Conservation (phyloP, 805 yeast genomes). For the Candida pseudoglaebosa region DNA sequence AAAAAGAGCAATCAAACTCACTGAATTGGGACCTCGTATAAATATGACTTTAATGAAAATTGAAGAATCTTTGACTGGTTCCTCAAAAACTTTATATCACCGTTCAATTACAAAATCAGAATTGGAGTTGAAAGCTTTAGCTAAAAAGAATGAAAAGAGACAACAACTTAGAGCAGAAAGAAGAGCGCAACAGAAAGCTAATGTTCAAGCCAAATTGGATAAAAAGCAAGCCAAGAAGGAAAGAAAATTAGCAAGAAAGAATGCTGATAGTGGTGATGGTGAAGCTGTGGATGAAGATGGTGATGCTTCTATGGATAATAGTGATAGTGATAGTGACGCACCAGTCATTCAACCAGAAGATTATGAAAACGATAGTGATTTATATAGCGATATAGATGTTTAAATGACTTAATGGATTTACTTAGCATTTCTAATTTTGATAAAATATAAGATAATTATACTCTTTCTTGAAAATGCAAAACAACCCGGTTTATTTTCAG, state of each 20-base stretch:
- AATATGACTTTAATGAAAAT: slow-evolving; percentile 73
- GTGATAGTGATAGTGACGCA: slow-evolving; percentile 24
- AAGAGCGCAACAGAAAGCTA: slow-evolving; percentile 72
- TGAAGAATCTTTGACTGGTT: slow-evolving; percentile 81
- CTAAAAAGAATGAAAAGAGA: slow-evolving; percentile 60
- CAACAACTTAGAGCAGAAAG: slow-evolving; percentile 65
- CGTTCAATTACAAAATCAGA: slow-evolving; percentile 60
- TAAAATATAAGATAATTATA: not conserved
- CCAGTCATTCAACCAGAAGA: slow-evolving; percentile 38
- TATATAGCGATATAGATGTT: slow-evolving; percentile 34
- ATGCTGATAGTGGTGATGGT: too few relatives aligned
- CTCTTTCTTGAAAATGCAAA: too few relatives aligned
- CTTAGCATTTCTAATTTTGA: not conserved
- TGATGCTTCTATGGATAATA: slow-evolving; percentile 16
- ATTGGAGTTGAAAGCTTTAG: slow-evolving; percentile 57
- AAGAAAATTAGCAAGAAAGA: slow-evolving; percentile 56
- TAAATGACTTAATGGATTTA: slow-evolving; percentile 6
- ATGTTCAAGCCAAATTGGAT: slow-evolving; percentile 70
- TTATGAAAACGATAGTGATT: slow-evolving; percentile 51
- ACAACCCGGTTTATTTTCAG: too few relatives aligned
- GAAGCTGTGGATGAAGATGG: slow-evolving; percentile 26
- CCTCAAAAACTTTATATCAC: slow-evolving; percentile 87
- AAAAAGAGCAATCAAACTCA: slow-evolving; percentile 85
- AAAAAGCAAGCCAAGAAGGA: slow-evolving; percentile 70
- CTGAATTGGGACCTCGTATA: slow-evolving; percentile 91